These are phyloP conservation scores for Blastocystis sp. DNA, from an alignment of 352 stramenopile genomes.

Conservation along the genomic window DNA sequence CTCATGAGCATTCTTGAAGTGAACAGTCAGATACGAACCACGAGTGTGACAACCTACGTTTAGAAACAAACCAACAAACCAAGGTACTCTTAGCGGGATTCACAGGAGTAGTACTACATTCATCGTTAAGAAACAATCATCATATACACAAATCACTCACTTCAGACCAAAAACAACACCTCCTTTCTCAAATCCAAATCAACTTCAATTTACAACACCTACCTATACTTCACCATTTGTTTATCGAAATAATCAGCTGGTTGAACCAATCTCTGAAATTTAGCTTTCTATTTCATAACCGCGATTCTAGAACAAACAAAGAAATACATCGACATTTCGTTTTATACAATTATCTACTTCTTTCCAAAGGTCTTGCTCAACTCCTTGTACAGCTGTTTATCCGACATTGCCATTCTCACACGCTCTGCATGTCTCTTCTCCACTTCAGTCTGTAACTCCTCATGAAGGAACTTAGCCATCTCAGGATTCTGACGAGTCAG, in stretches of 20 bases:
- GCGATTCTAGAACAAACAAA: not conserved
- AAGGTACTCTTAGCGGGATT: too few relatives aligned
- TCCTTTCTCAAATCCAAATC: not conserved
- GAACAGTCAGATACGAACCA: conserved; percentile 16
- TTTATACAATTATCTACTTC: conserved; percentile 22
- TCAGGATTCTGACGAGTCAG: conserved; percentile 26
- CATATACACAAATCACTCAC: too few relatives aligned
- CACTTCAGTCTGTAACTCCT: not conserved
- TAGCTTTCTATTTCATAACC: not conserved
- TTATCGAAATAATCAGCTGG: not conserved
- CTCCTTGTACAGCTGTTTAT: conserved; percentile 47
- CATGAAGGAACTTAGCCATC: not conserved
- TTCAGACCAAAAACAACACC: not conserved
- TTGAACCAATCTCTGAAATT: not conserved
- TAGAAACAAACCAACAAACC: too few relatives aligned
- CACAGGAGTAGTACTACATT: too few relatives aligned
- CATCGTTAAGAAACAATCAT: too few relatives aligned
- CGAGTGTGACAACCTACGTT: too few relatives aligned
- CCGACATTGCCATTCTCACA: too few relatives aligned
- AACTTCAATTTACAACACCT: not conserved
- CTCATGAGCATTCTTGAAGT: conserved; percentile 33
- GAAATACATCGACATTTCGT: not conserved
- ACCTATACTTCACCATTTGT: conserved; percentile 25
- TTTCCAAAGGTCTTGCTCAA: conserved; percentile 49
- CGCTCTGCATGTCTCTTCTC: conserved; percentile 20